Evolutionary conservation across 768 basidiomycete genomes (phyloP).

Genomic region (Dioszegia aurantiaca): DNA sequence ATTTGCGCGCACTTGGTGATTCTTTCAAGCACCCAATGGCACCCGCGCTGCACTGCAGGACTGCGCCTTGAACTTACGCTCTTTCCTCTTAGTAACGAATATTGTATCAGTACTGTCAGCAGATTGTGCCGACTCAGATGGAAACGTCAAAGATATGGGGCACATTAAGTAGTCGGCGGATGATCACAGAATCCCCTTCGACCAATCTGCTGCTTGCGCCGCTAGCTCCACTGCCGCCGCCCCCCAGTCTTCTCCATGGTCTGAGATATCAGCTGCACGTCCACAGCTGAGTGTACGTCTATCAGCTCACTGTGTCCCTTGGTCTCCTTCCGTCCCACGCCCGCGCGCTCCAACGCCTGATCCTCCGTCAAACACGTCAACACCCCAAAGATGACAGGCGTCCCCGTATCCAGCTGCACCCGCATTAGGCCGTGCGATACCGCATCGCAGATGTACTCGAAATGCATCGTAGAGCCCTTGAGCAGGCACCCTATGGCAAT

Average conservation of each 20-base stretch:
- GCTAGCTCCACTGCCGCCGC: conserved; percentile 77
- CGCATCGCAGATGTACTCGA: conserved; percentile 95
- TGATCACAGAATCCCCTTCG: conserved; percentile 28
- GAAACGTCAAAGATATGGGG: no score
- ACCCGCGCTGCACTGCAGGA: no score
- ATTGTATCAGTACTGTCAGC: no score
- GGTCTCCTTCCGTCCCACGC: conserved; percentile 64
- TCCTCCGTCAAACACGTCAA: conserved; percentile 87
- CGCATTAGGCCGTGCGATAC: conserved; percentile 93
- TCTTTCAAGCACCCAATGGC: no score
- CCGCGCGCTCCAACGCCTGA: conserved; percentile 92
- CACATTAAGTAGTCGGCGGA: no score
- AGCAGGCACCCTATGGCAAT: conserved; percentile 98
- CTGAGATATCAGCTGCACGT: conserved; percentile 20
- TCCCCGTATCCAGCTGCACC: conserved; percentile 86
- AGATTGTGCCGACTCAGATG: no score
- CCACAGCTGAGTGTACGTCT: not conserved
- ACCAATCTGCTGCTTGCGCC: conserved; percentile 43
- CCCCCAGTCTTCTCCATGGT: conserved; percentile 97
- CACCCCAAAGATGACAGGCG: conserved; percentile 95
- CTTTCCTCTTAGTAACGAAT: no score
- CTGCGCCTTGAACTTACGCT: no score
- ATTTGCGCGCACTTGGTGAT: no score
- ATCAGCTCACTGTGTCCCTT: conserved; percentile 72
- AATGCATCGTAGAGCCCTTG: conserved; percentile 95